Conservation (phyloP, 306 rosid species). For the Bauhinia variegata region DNA sequence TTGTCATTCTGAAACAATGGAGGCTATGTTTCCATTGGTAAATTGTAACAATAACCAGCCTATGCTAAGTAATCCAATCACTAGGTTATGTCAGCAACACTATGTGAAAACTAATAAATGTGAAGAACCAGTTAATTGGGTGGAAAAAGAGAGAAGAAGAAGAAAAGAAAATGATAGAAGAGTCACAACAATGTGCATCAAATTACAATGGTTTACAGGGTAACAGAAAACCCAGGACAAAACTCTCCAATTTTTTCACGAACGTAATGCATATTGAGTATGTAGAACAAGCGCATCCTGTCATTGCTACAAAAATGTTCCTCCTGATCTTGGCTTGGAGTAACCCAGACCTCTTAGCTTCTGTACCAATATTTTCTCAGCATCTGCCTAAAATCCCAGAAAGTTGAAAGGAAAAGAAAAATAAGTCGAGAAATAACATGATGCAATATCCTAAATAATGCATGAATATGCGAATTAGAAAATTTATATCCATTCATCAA, state of each 20-base stretch:
- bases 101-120: not conserved
- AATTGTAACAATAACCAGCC: too few relatives aligned
- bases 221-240: not conserved
- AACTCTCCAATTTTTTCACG: not conserved
- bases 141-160: not conserved
- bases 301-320: conserved; percentile 38
- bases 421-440: not conserved
- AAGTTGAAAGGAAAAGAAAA: conserved; percentile 14
- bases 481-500: not conserved
- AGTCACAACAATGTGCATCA: not conserved
- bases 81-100: not conserved
- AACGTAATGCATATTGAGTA: not conserved
- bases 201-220: not conserved
- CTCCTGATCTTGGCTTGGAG: conserved; percentile 54
- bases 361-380: conserved; percentile 79
- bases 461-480: not conserved
- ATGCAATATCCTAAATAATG: not conserved
- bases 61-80: too few relatives aligned
- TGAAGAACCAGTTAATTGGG: not conserved
- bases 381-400: conserved; percentile 61
- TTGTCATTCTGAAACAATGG: too few relatives aligned
- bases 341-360: conserved; percentile 74
- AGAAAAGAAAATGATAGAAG: not conserved
- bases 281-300: not conserved
- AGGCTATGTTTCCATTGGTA: too few relatives aligned